Evolutionary conservation across 2,329 filamentous ascomycete genomes (phyloP).

Genomic region (Diaporthe citriasiana): DNA sequence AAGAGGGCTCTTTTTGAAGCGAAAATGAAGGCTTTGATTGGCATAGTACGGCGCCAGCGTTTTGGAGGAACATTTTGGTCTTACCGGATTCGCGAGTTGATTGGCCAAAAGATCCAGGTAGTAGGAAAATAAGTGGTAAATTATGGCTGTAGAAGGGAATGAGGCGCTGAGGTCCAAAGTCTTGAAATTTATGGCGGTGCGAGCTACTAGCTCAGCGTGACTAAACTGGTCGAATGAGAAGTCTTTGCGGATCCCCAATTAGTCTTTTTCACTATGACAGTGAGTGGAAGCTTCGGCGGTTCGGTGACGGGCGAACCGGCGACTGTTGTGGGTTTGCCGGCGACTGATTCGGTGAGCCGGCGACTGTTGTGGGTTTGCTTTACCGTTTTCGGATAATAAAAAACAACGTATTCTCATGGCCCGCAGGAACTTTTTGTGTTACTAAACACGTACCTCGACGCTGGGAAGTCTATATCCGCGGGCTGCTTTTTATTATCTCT

Average conservation of each 20-base stretch:
- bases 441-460: neutral
- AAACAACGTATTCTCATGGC: neutral
- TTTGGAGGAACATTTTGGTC: neutral
- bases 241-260: neutral
- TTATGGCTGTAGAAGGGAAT: neutral
- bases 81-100: neutral
- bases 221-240: too few relatives aligned
- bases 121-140: neutral
- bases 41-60: neutral
- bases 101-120: neutral
- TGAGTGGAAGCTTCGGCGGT: neutral
- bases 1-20: neutral
- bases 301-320: neutral
- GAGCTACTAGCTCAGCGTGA: neutral
- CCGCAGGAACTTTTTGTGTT: neutral
- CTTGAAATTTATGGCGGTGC: neutral
- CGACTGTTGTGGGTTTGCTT: neutral
- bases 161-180: neutral
- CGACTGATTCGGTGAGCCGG: neutral
- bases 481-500: conserved; percentile 1
- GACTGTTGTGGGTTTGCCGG: neutral
- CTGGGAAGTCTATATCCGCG: neutral
- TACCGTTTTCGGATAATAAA: neutral
- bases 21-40: neutral
- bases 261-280: too few relatives aligned